These are phyloP conservation scores for Coriolopsis trogii DNA, from an alignment of 1,284 basidiomycete genomes.

Conservation along the genomic window DNA sequence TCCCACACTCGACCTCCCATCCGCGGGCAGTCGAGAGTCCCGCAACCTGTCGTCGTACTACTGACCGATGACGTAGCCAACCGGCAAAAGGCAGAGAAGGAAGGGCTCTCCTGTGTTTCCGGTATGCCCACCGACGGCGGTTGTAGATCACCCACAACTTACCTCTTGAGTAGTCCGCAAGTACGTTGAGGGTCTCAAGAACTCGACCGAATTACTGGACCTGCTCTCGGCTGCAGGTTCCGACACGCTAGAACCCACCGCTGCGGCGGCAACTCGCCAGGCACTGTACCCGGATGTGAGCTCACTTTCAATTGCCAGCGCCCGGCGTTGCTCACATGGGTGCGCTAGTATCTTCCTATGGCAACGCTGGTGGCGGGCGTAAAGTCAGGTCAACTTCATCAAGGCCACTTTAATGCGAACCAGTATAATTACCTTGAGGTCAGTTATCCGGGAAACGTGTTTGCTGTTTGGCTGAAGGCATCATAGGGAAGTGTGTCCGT, in stretches of 20 bases:
- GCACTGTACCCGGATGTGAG: constrained; percentile 79
- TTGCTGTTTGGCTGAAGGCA: neutral
- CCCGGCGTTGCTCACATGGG: too few relatives aligned
- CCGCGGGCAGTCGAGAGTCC: constrained; percentile 45
- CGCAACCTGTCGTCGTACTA: constrained; percentile 70
- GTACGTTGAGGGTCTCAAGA: constrained; percentile 78
- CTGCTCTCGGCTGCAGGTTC: constrained; percentile 72
- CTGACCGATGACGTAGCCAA: constrained; percentile 92
- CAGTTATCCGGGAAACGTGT: constrained; percentile 14
- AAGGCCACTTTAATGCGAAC: constrained; percentile 96
- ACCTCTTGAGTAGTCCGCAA: constrained; percentile 54
- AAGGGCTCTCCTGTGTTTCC: constrained; percentile 68
- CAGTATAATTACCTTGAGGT: constrained; percentile 96
- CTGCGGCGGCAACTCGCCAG: constrained; percentile 53
- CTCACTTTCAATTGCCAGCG: neutral
- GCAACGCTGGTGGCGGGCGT: constrained; percentile 81
- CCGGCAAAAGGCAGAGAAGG: constrained; percentile 72
- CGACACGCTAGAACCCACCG: constrained; percentile 63
- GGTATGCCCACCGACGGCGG: too few relatives aligned
- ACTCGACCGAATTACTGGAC: constrained; percentile 73
- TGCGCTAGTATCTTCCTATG: constrained; percentile 88
- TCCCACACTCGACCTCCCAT: constrained; percentile 52
- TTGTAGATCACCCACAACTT: too few relatives aligned
- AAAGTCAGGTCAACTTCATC: constrained; percentile 82
- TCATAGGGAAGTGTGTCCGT: constrained; percentile 80